Conservation (phyloP, 768 basidiomycete genomes). For the Kondoa malvinella region DNA sequence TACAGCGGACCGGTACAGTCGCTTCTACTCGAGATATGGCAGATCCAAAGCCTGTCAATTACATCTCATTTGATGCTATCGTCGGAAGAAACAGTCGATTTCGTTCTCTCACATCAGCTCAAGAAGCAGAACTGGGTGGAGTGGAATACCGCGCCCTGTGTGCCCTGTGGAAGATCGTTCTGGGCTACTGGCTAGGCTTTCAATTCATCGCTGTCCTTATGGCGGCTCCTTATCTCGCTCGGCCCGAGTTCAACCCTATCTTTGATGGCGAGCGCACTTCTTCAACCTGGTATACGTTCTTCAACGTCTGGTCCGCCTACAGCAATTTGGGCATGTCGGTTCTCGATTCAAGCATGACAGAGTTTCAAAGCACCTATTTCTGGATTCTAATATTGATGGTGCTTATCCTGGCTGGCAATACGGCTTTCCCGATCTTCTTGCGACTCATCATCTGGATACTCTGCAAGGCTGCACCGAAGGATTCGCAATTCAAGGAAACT, state of each 20-base stretch:
- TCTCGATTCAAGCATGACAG: slow-evolving; percentile 70
- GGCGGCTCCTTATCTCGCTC: slow-evolving; percentile 63
- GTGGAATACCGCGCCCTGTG: slow-evolving; percentile 56
- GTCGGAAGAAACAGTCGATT: slow-evolving; percentile 31
- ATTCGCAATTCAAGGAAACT: slow-evolving; percentile 55
- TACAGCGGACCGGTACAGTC: slow-evolving; percentile 9
- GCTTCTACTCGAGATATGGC: slow-evolving; percentile 30
- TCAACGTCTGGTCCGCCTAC: slow-evolving; percentile 70
- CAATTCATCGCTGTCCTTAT: slow-evolving; percentile 56
- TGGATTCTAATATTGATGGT: slow-evolving; percentile 44
- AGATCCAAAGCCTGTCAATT: slow-evolving; percentile 41
- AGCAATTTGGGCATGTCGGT: slow-evolving; percentile 37
- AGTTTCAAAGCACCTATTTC: slow-evolving; percentile 49
- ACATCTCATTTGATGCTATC: slow-evolving; percentile 67
- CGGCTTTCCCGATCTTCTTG: slow-evolving; percentile 46
- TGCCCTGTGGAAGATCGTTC: slow-evolving; percentile 24
- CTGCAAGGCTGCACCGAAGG: slow-evolving; percentile 43
- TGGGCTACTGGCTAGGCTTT: slow-evolving; percentile 47
- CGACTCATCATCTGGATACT: slow-evolving; percentile 66
- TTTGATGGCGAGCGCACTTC: slow-evolving; percentile 19
- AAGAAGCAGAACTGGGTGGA: slow-evolving; percentile 80
- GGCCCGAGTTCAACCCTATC: slow-evolving; percentile 40
- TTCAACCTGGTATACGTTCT: slow-evolving; percentile 55
- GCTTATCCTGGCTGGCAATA: slow-evolving; percentile 78
- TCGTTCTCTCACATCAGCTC: slow-evolving; percentile 49